phyloP scores from a whole-genome alignment of 345 rosid species.

The Eucalyptus lansdowneana region DNA sequence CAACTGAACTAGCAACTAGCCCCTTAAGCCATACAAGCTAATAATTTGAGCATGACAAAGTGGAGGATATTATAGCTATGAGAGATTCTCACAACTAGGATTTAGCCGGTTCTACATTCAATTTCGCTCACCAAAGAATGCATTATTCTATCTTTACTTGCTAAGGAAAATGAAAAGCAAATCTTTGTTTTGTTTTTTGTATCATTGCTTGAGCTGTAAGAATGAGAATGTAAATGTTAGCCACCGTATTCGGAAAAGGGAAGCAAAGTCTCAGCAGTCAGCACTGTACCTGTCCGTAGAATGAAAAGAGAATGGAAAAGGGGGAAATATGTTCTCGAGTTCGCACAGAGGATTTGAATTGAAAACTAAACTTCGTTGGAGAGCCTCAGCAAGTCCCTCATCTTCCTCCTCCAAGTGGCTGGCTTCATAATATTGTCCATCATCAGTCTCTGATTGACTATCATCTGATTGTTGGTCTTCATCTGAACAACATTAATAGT shows the following conservation, averaged over 20 bases:
- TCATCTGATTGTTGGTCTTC: not conserved
- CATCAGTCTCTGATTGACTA: not conserved
- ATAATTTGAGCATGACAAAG: not conserved
- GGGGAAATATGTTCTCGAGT: constrained; percentile 24
- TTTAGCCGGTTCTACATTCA: not conserved
- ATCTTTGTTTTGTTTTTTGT: not conserved
- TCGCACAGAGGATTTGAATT: constrained; percentile 40
- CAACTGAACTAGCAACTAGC: not conserved
- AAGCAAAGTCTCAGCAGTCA: not conserved
- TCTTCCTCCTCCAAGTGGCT: not conserved
- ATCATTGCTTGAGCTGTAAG: not conserved
- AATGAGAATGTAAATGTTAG: not conserved
- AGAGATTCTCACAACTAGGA: not conserved
- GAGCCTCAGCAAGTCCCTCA: constrained; percentile 44
- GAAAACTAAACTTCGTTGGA: constrained; percentile 50
- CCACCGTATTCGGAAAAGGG: not conserved
- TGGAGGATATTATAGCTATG: not conserved
- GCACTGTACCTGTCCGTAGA: constrained; percentile 43
- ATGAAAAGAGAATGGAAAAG: constrained; percentile 23
- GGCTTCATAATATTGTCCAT: not conserved
- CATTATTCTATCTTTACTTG: not conserved
- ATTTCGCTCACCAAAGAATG: not conserved
- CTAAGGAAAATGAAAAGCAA: not conserved
- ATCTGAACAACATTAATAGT: not conserved
- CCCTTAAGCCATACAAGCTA: not conserved